Percentiles rank a stretch among this genome's conserved stretches.
Evolutionary conservation across 345 rosid genomes (phyloP).

Genomic region (Tarenaya hassleriana): DNA sequence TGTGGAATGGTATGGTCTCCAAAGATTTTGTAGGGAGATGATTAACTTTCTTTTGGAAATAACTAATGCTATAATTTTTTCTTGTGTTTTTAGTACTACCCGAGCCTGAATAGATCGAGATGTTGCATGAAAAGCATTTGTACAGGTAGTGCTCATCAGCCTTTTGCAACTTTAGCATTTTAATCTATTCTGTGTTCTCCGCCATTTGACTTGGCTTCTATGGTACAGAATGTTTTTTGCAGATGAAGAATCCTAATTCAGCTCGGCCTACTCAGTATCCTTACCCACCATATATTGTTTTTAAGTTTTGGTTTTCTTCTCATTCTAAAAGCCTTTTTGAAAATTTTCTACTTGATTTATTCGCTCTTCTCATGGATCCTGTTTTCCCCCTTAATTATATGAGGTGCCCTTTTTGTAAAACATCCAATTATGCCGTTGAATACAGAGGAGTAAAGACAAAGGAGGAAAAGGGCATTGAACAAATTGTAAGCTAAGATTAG

Average conservation of each 20-base stretch:
- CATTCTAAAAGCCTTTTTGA: background rate
- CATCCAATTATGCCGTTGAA: constrained; percentile 83
- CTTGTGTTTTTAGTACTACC: constrained; percentile 52
- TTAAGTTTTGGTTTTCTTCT: constrained; percentile 8
- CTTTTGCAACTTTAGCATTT: background rate
- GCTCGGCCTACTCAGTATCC: constrained; percentile 90
- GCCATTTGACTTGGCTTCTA: constrained; percentile 12
- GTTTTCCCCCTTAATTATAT: constrained; percentile 35
- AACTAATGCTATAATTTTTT: background rate
- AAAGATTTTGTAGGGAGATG: too few relatives aligned
- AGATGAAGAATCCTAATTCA: constrained; percentile 81
- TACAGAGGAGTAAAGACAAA: constrained; percentile 81
- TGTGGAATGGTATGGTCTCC: too few relatives aligned
- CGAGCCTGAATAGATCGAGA: constrained; percentile 85
- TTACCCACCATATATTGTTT: constrained; percentile 8
- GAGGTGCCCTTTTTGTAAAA: constrained; percentile 94
- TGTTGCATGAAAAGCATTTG: constrained; percentile 91
- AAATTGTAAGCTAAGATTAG: constrained; percentile 48
- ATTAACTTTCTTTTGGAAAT: too few relatives aligned
- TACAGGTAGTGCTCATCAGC: constrained; percentile 49
- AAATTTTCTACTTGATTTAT: background rate
- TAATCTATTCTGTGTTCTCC: background rate
- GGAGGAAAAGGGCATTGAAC: constrained; percentile 88
- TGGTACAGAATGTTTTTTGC: constrained; percentile 78
- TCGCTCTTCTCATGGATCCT: background rate